A percentile compares a stretch with the other conserved stretches of the same genome.
These are phyloP conservation scores for Fusarium sp. DNA, from an alignment of 2,329 filamentous ascomycete genomes.

Conservation along the genomic window DNA sequence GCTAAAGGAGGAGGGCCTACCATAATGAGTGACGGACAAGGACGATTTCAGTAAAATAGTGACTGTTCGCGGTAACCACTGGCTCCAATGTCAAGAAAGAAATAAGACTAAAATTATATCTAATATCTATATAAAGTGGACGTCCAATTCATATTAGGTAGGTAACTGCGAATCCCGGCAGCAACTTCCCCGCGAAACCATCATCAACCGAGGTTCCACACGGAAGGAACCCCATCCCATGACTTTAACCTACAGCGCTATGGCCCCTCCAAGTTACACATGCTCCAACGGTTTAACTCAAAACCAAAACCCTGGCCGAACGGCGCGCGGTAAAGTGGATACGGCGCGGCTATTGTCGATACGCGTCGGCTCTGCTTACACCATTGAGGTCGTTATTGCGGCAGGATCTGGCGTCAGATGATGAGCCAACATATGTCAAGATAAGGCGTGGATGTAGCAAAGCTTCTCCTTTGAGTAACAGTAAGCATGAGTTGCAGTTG, in stretches of 20 bases:
- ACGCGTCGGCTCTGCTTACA: slow-evolving; percentile 4
- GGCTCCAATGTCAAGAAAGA: background rate
- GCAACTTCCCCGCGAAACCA: slow-evolving; percentile 35
- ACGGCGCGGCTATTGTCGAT: slow-evolving; percentile 2
- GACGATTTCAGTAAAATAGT: background rate
- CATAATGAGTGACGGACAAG: slow-evolving; percentile 47
- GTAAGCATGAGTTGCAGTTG: background rate
- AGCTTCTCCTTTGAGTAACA: background rate
- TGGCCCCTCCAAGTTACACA: no score
- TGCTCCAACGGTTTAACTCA: background rate
- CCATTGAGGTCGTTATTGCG: background rate
- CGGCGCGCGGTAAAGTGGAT: slow-evolving; percentile 9
- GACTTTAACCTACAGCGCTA: background rate
- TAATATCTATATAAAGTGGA: background rate
- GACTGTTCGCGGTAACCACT: background rate
- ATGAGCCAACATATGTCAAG: background rate
- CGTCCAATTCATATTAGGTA: background rate
- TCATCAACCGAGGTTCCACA: slow-evolving; percentile 42
- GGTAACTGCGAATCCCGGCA: background rate
- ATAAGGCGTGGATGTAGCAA: background rate
- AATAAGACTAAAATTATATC: background rate
- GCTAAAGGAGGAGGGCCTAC: slow-evolving; percentile 54
- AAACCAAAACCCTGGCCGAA: background rate
- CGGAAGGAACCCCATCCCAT: background rate
- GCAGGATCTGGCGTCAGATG: background rate